These are phyloP conservation scores for Bimuria novae-zelandiae DNA, from an alignment of 2,329 filamentous ascomycete genomes.

Conservation along the genomic window DNA sequence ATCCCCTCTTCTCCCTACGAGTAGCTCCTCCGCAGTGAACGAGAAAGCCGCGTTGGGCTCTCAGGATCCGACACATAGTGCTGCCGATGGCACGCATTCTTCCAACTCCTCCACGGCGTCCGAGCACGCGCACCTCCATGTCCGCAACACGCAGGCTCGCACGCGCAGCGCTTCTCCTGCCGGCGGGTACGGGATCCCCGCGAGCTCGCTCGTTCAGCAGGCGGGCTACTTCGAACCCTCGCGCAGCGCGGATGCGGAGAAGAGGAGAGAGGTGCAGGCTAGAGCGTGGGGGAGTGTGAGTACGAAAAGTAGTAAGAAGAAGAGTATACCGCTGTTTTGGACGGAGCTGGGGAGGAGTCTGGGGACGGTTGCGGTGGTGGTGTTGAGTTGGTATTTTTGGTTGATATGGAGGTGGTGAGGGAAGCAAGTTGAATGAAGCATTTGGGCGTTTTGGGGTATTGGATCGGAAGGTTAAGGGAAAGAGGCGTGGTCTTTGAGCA, in stretches of 20 bases:
- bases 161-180: conserved; percentile 47
- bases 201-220: conserved; percentile 43
- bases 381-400: conserved; percentile 67
- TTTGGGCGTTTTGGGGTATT: background rate
- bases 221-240: conserved; percentile 46
- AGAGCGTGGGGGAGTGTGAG: conserved; percentile 38
- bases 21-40: conserved; percentile 28
- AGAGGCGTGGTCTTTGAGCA: background rate
- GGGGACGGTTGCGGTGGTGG: conserved; percentile 67
- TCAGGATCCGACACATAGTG: conserved; percentile 10
- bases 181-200: conserved; percentile 35
- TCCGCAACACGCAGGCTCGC: conserved; percentile 36
- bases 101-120: conserved; percentile 40
- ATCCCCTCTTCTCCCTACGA: conserved; percentile 36
- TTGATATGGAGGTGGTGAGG: conserved; percentile 65
- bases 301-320: conserved; percentile 40
- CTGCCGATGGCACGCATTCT: conserved; percentile 23
- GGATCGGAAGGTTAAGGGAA: no score
- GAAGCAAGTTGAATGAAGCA: background rate
- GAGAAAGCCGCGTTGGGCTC: conserved; percentile 28
- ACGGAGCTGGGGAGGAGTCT: conserved; percentile 66
- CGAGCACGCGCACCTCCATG: conserved; percentile 29
- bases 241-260: conserved; percentile 15
- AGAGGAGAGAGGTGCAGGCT: conserved; percentile 29
- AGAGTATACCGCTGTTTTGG: conserved; percentile 53